Conservation (phyloP, 1,284 basidiomycete genomes). For the Ganoderma lingzhi region DNA sequence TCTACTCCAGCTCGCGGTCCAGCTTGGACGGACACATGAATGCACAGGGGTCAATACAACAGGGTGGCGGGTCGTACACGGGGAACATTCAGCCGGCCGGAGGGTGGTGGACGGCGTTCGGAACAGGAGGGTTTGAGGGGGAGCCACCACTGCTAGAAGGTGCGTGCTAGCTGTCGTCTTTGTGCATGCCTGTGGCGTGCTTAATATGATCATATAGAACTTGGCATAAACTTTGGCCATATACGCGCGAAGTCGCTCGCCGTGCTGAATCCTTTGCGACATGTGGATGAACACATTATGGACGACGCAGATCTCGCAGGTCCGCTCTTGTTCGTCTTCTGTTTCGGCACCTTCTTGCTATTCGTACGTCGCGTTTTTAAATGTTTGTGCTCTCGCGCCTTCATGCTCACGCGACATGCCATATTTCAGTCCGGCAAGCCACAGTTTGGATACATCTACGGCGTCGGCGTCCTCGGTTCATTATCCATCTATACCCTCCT, state of each 20-base stretch:
- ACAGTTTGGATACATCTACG: slow-evolving; percentile 99
- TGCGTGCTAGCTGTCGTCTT: slow-evolving; percentile 42
- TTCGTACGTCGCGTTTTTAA: slow-evolving; percentile 67
- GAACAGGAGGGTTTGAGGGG: slow-evolving; percentile 94
- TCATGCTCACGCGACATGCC: not conserved
- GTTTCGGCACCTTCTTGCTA: slow-evolving; percentile 91
- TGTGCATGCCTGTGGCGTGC: not conserved
- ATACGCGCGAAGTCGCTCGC: slow-evolving; percentile 95
- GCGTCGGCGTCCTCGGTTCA: slow-evolving; percentile 94
- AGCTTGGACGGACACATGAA: slow-evolving; percentile 76
- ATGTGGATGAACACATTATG: slow-evolving; percentile 96
- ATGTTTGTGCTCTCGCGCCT: not conserved
- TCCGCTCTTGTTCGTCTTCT: slow-evolving; percentile 93
- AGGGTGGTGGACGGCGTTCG: slow-evolving; percentile 95
- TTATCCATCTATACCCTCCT: slow-evolving; percentile 95
- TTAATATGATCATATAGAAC: slow-evolving; percentile 63
- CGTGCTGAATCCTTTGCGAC: slow-evolving; percentile 91
- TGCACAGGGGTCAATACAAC: slow-evolving; percentile 62
- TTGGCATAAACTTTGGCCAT: slow-evolving; percentile 97
- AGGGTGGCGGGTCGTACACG: slow-evolving; percentile 56
- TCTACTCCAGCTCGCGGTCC: slow-evolving; percentile 74
- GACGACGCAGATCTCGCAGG: slow-evolving; percentile 99
- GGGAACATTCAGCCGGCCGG: slow-evolving; percentile 78
- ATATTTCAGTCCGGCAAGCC: slow-evolving; percentile 89
- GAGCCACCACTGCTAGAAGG: slow-evolving; percentile 94